Percentiles rank a stretch among this genome's conserved stretches.
Conservation (phyloP, 73 alveolate species). For the Stentor coeruleus region DNA sequence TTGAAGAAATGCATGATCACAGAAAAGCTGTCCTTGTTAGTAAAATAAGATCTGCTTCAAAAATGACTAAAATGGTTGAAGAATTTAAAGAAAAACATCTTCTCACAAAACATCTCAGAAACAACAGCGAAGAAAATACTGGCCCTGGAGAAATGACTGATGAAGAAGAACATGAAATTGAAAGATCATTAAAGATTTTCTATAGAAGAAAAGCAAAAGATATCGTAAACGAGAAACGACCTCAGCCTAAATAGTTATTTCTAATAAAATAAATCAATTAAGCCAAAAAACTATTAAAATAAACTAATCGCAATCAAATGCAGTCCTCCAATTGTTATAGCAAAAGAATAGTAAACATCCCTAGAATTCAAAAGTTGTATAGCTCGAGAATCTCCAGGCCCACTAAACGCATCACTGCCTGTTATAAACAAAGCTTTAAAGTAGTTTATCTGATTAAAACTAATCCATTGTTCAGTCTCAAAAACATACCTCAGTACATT, state of each 20-base stretch:
- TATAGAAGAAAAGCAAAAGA: too few species aligned
- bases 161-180: background rate
- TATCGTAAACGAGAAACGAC: background rate
- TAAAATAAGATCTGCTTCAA: constrained; percentile 55
- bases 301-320: background rate
- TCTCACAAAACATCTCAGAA: too few species aligned
- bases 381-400: background rate
- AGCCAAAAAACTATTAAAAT: background rate
- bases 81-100: background rate
- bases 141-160: background rate
- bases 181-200: background rate
- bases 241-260: background rate
- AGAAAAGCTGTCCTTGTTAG: constrained; percentile 51
- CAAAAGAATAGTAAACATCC: constrained; percentile 7
- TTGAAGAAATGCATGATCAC: constrained; percentile 30
- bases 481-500: constrained; percentile 2
- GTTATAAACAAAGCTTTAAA: background rate
- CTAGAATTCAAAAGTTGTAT: background rate
- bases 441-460: constrained; percentile 1
- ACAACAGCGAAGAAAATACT: background rate
- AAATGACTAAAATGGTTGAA: constrained; percentile 41
- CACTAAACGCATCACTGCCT: background rate
- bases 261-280: background rate
- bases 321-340: too few species aligned
- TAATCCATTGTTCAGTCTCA: constrained; percentile 6